Evolutionary conservation across 2,329 filamentous ascomycete genomes (phyloP).

Genomic region (Exophiala aquamarina): DNA sequence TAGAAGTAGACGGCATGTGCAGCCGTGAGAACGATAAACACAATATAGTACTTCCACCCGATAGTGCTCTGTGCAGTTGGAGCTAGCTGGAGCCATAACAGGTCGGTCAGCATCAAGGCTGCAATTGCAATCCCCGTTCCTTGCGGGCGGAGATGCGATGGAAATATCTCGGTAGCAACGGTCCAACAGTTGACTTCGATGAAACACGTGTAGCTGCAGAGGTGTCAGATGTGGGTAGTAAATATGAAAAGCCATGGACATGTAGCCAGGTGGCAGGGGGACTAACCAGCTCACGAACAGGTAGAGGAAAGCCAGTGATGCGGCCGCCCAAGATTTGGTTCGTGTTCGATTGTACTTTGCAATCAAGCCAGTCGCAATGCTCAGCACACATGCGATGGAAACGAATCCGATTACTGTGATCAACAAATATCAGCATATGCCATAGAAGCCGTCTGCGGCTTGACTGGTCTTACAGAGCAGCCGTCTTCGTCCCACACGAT

Average conservation of each 20-base stretch:
- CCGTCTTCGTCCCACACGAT: constrained; percentile 8
- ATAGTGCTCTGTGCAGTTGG: constrained; percentile 34
- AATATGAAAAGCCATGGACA: constrained; percentile 6
- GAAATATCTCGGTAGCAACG: constrained; percentile 35
- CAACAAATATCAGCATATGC: neutral
- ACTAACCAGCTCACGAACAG: no score
- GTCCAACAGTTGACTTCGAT: constrained; percentile 49
- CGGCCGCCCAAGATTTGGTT: constrained; percentile 3
- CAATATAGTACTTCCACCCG: constrained; percentile 40
- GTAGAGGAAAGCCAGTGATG: no score
- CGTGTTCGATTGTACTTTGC: constrained; percentile 5
- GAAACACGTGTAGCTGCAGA: constrained; percentile 8
- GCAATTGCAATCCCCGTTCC: constrained; percentile 9
- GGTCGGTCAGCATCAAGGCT: constrained; percentile 27
- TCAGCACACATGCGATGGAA: constrained; percentile 7
- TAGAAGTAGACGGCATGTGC: constrained; percentile 33
- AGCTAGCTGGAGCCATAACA: constrained; percentile 35
- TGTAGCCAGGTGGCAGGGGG: constrained; percentile 8
- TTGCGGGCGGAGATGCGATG: constrained; percentile 15
- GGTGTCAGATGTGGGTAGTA: neutral
- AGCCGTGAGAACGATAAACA: constrained; percentile 33
- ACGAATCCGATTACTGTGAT: constrained; percentile 8
- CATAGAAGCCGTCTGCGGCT: neutral
- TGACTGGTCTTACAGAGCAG: constrained; percentile 12
- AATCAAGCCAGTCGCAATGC: constrained; percentile 11